Conservation (phyloP, 2,329 filamentous ascomycete genomes). For the Sclerotinia glacialis region DNA sequence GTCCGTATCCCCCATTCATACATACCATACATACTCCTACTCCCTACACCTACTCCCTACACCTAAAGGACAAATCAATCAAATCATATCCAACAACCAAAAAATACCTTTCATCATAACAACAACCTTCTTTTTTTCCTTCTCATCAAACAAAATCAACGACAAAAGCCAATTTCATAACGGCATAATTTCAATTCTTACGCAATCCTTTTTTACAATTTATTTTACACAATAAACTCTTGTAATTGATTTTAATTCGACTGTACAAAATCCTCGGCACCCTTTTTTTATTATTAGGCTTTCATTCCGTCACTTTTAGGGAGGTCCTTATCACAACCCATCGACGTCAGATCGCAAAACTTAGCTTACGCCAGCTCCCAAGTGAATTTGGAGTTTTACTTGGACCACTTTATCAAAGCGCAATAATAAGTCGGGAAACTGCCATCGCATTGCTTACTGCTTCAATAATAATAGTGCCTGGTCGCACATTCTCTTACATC, state of each 20-base stretch:
- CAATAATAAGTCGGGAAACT: not conserved
- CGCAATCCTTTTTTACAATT: conserved; percentile 3
- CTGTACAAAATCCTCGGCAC: conserved; percentile 17
- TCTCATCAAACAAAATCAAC: not conserved
- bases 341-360: conserved; percentile 17
- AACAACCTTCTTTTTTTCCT: not conserved
- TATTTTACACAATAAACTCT: conserved; percentile 12
- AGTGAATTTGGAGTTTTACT: conserved; percentile 17
- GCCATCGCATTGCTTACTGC: not conserved
- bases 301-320: conserved; percentile 11
- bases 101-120: not conserved
- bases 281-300: not conserved
- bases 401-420: conserved; percentile 1
- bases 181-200: conserved; percentile 11
- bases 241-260: conserved; percentile 13
- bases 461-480: conserved; percentile 10
- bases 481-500: conserved; percentile 12
- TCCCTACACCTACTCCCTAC: no score
- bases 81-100: not conserved
- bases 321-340: conserved; percentile 15
- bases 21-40: no score
- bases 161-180: conserved; percentile 8
- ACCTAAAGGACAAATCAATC: not conserved
- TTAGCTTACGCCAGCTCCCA: conserved; percentile 12
- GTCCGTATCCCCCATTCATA: not conserved